Evolutionary conservation across 495 filamentous ascomycete species (phyloP).

Genomic region (Hyaloscypha hepaticicola): DNA sequence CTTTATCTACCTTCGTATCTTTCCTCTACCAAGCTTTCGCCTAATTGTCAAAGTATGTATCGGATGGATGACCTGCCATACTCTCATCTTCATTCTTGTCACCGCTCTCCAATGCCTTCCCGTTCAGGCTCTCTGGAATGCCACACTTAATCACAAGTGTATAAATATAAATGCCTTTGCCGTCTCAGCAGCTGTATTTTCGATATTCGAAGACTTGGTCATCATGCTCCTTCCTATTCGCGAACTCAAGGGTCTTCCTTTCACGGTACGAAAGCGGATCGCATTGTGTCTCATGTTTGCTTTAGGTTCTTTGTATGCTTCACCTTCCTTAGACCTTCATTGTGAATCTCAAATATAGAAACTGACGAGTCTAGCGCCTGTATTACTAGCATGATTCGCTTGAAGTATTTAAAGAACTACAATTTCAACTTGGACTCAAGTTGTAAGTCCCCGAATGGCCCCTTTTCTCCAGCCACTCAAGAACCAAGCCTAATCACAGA

Average conservation of each 20-base stretch:
- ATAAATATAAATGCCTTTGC: constrained; percentile 33
- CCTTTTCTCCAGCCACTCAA: background rate
- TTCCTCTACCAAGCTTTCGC: constrained; percentile 38
- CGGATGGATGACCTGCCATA: constrained; percentile 37
- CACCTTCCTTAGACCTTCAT: too few species aligned
- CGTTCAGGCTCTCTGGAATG: constrained; percentile 35
- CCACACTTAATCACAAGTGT: constrained; percentile 31
- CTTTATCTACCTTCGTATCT: constrained; percentile 52
- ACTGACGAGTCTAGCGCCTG: constrained; percentile 35
- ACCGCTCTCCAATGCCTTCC: constrained; percentile 46
- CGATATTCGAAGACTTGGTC: constrained; percentile 40
- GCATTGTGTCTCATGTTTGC: constrained; percentile 39
- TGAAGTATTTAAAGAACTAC: constrained; percentile 33
- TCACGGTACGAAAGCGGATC: constrained; percentile 39
- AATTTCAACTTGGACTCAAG: constrained; percentile 27
- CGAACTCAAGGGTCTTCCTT: constrained; percentile 35
- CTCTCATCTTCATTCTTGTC: constrained; percentile 38
- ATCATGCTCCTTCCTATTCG: constrained; percentile 40
- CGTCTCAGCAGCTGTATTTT: constrained; percentile 35
- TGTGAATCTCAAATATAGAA: background rate
- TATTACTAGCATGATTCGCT: constrained; percentile 34
- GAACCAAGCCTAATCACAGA: background rate
- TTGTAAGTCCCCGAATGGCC: constrained; percentile 13
- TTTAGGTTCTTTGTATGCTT: constrained; percentile 37
- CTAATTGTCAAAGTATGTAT: constrained; percentile 34